Conservation (phyloP, 2,329 filamentous ascomycete genomes). For the Bipolaris zeicola region DNA sequence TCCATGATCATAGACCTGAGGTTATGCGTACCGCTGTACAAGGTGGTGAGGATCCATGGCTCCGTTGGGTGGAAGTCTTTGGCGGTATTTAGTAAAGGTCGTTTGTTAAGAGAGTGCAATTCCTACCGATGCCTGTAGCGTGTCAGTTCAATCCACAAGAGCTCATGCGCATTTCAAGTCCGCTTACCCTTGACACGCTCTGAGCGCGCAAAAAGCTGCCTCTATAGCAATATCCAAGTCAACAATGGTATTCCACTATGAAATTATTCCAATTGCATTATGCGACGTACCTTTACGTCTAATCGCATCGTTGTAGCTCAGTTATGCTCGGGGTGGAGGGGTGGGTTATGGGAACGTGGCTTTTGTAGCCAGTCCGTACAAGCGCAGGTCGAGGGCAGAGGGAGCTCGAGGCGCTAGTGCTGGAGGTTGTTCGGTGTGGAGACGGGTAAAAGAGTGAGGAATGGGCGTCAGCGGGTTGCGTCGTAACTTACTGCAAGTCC, state of each 20-base stretch:
- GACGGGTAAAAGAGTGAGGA: background rate
- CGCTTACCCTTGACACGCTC: constrained; percentile 79
- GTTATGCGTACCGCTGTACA: constrained; percentile 79
- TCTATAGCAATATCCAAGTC: constrained; percentile 59
- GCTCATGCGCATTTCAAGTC: constrained; percentile 4
- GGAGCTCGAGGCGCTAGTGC: background rate
- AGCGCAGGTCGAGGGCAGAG: constrained; percentile 21
- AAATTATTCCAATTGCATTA: background rate
- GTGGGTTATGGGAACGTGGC: constrained; percentile 46
- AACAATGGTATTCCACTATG: constrained; percentile 32
- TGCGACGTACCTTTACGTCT: constrained; percentile 51
- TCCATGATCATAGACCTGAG: constrained; percentile 6
- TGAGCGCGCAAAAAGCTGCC: constrained; percentile 83
- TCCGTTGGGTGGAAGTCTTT: constrained; percentile 97
- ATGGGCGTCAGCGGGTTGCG: constrained; percentile 1
- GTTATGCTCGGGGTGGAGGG: constrained; percentile 37
- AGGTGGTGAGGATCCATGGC: constrained; percentile 90
- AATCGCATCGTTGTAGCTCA: constrained; percentile 50
- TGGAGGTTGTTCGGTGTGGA: background rate
- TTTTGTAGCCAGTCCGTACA: constrained; percentile 44
- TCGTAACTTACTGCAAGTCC: constrained; percentile 8
- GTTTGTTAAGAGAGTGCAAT: constrained; percentile 7
- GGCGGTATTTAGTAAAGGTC: constrained; percentile 45
- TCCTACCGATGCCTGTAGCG: constrained; percentile 43
- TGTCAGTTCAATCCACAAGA: constrained; percentile 30